These are phyloP conservation scores for Alternaria dauci DNA, from an alignment of 2,329 filamentous ascomycete genomes.

Conservation along the genomic window DNA sequence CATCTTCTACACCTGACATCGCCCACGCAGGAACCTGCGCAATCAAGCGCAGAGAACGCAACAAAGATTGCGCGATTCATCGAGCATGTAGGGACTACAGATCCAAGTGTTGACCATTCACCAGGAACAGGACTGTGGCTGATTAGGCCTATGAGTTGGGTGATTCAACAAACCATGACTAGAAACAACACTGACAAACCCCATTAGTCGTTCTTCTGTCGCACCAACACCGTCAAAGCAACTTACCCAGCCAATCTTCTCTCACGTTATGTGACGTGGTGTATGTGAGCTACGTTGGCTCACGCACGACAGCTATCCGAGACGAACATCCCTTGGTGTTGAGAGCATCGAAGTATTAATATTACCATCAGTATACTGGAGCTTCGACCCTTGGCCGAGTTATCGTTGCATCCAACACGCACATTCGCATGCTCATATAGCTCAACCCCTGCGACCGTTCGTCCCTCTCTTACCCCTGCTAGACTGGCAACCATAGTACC, in stretches of 20 bases:
- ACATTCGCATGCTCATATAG: not conserved
- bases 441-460: slow-evolving; percentile 6
- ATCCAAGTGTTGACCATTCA: slow-evolving; percentile 64
- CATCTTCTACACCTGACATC: not conserved
- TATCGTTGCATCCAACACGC: slow-evolving; percentile 3
- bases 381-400: not conserved
- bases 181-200: not conserved
- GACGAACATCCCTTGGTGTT: slow-evolving; percentile 5
- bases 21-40: slow-evolving; percentile 16
- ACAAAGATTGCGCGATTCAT: slow-evolving; percentile 59
- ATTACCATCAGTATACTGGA: slow-evolving; percentile 4
- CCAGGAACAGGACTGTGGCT: slow-evolving; percentile 34
- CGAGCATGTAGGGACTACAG: slow-evolving; percentile 65
- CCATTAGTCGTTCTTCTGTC: not conserved
- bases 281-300: not conserved
- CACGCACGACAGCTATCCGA: not conserved
- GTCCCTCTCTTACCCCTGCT: not conserved
- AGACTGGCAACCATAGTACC: not conserved
- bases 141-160: not conserved
- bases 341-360: slow-evolving; percentile 7
- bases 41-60: slow-evolving; percentile 52
- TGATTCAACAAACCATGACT: not conserved
- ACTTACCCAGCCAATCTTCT: not conserved
- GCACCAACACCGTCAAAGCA: not conserved
- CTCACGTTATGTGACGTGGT: not conserved